Conservation (phyloP, 2,329 filamentous ascomycete species). For the Pseudogymnoascus sp. region DNA sequence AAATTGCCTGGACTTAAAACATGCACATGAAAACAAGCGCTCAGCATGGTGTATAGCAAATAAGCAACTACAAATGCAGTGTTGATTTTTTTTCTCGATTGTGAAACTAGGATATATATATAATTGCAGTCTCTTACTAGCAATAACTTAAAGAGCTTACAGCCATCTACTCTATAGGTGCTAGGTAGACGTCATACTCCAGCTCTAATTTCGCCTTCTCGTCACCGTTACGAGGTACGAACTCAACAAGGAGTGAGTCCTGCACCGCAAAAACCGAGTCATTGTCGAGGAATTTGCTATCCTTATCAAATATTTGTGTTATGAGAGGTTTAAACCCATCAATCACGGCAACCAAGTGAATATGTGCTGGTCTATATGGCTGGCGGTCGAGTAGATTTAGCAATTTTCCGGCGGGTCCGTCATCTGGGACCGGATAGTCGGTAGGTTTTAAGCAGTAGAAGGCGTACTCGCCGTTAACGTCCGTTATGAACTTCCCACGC, state of each 20-base stretch:
- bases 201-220: constrained; percentile 28
- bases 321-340: constrained; percentile 60
- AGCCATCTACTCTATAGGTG: background rate
- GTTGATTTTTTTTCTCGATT: background rate
- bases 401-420: constrained; percentile 47
- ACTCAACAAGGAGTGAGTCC: constrained; percentile 39
- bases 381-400: constrained; percentile 52
- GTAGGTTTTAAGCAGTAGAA: constrained; percentile 43
- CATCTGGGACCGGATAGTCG: constrained; percentile 26
- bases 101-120: background rate
- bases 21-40: background rate
- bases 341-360: constrained; percentile 46
- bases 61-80: background rate
- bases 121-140: background rate
- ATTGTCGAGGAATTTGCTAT: constrained; percentile 51
- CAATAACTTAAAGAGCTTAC: too few species aligned
- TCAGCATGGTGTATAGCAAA: background rate
- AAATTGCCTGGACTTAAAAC: background rate
- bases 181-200: constrained; percentile 26
- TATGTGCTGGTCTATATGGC: constrained; percentile 55
- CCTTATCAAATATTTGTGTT: constrained; percentile 67
- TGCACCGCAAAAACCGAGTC: constrained; percentile 50
- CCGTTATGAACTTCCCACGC: constrained; percentile 54
- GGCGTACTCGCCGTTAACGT: constrained; percentile 46
- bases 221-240: constrained; percentile 31